Conservation (phyloP, 2,329 filamentous ascomycete species). For the Aspergillus sp. region DNA sequence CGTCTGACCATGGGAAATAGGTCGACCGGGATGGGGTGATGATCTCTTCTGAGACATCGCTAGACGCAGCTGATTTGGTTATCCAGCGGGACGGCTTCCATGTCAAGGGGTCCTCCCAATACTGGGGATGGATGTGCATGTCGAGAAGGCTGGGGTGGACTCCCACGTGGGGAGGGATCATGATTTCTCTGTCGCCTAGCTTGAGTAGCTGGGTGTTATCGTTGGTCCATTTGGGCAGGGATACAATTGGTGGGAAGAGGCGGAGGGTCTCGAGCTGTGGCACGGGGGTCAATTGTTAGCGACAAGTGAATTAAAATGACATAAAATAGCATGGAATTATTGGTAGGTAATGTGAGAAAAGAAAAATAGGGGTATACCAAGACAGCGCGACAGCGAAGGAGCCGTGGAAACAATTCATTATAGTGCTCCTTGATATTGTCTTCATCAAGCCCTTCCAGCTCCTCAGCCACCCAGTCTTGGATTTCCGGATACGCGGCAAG, state of each 20-base stretch:
- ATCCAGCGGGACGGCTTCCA: conserved; percentile 9
- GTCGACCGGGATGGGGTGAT: neutral
- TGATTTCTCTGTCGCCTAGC: neutral
- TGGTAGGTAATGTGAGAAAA: no score
- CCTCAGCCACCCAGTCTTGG: conserved; percentile 11
- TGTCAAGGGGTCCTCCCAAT: conserved; percentile 4
- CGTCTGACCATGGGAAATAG: conserved; percentile 9
- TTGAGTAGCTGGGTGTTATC: neutral
- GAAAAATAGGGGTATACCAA: neutral
- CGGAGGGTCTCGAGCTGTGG: conserved; percentile 11
- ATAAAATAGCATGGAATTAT: no score
- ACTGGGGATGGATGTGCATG: neutral
- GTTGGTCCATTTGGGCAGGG: conserved; percentile 9
- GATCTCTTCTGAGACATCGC: neutral
- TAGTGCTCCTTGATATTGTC: neutral
- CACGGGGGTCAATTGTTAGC: neutral
- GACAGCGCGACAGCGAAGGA: neutral
- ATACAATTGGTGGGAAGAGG: conserved; percentile 7
- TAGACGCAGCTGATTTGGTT: neutral
- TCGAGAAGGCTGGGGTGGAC: neutral
- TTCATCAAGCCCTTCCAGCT: neutral
- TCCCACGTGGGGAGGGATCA: neutral
- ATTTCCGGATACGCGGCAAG: conserved; percentile 5
- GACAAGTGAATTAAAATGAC: no score
- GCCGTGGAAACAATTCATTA: neutral